Evolutionary conservation across 208 protist genomes (phyloP).

Genomic region (Herpetomonas samuelpessoai): DNA sequence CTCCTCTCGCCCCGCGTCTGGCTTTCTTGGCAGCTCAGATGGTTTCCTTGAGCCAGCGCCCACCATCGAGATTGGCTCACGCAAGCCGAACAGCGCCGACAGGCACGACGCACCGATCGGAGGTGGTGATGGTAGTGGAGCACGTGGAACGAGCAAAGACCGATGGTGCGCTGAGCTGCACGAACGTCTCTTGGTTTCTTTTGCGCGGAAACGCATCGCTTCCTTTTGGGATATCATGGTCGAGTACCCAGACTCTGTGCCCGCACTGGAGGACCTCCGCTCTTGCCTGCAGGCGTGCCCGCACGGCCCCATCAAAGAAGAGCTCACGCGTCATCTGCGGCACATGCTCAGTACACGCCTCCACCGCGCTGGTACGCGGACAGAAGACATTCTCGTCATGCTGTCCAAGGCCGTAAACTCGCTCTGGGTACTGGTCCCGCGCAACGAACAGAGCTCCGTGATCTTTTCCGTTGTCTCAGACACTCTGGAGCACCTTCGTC

Average conservation of each 20-base stretch:
- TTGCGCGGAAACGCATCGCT: constrained; percentile 54
- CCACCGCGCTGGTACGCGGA: constrained; percentile 80
- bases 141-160: constrained; percentile 39
- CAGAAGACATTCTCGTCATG: constrained; percentile 83
- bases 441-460: constrained; percentile 73
- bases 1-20: neutral
- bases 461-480: constrained; percentile 72
- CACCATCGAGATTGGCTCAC: neutral
- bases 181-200: constrained; percentile 46
- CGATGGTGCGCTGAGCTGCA: constrained; percentile 69
- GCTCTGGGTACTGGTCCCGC: constrained; percentile 68
- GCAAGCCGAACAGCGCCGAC: neutral
- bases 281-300: constrained; percentile 57
- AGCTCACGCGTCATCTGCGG: constrained; percentile 56
- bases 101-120: neutral
- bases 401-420: constrained; percentile 77
- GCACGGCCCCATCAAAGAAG: constrained; percentile 45
- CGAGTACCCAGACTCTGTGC: constrained; percentile 80
- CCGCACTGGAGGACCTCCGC: constrained; percentile 73
- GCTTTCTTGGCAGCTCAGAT: neutral
- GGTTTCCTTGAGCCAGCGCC: too few relatives aligned
- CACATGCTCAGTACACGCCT: constrained; percentile 66
- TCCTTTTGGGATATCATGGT: constrained; percentile 85
- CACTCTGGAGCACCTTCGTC: constrained; percentile 76
- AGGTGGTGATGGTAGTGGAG: constrained; percentile 5